Base-by-base conservation (phyloP, 306 rosid genomes). In the Sphenostylis stenocarpa region DNA sequence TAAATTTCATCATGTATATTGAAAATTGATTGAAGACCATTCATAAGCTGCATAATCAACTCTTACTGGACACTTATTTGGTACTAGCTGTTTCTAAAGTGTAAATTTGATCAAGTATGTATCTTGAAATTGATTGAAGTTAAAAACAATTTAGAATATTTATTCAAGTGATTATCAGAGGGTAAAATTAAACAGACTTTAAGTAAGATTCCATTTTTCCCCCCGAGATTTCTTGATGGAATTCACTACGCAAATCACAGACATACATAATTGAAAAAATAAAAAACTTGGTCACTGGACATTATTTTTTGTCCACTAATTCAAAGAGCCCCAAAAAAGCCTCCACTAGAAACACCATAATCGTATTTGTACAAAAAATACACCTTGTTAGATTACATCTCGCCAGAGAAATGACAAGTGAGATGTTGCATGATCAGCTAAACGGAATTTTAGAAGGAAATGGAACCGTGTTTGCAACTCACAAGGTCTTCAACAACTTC, bases 401-500 rank as follows among this genome's bases (percentile, higher is more conserved):
- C 17, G 14, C 26, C 7, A 53, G 44, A 61, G 21, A 12, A 29
- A 60, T 29, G 14, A 21, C 29, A 43, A 48, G 53, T 45, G 53
- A 62, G 79, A 44, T 45, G 43, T 45, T 47, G n/a, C 75, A 81
- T 51, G 41, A 72, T 28, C 20, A 12, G n/a, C 23, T 57, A 15
- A 51, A 15, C 44, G 19, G 39, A 80, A 73, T 67, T 70, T 24
- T 62, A 77, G 66, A 34, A 55, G 82, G 49, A 61, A 49, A 74
- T 60, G 65, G 56, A 52, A 48, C 33, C 73, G 12, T 60, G 33
- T 26, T 77, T 76, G 84, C 79, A 84, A 66, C 84, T 83, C 45
- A 64, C 52, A 67, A 84, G 72, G 28, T 90, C 98, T 60, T 73
- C 81, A 80, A 88, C 84, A 78, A 87, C 72, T 81, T 94, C 98